Conservation (phyloP, 768 basidiomycete genomes). For the Rhizopogon sp. region DNA sequence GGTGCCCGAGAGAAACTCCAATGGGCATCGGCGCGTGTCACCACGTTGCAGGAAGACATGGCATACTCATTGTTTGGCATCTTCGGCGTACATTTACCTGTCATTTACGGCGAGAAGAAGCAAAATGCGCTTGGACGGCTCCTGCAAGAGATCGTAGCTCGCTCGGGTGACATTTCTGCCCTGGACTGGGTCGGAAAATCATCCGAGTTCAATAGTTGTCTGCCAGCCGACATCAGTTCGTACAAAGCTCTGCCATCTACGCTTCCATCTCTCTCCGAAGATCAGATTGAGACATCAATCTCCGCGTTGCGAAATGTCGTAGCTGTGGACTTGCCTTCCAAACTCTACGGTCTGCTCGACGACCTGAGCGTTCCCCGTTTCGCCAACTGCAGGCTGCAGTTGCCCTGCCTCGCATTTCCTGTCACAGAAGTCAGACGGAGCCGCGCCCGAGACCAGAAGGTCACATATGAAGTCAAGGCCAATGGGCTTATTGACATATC, state of each 20-base stretch:
- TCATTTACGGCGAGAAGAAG: conserved; percentile 1
- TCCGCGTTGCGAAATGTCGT: background rate
- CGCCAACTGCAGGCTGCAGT: background rate
- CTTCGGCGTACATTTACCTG: background rate
- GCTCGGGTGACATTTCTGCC: background rate
- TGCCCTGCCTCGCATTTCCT: background rate
- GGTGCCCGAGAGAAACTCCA: background rate
- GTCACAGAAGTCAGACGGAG: background rate
- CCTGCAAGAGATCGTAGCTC: background rate
- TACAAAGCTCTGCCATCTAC: background rate
- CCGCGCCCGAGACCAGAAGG: background rate
- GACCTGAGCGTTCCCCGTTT: background rate
- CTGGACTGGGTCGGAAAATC: background rate
- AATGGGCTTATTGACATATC: background rate
- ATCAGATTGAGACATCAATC: background rate
- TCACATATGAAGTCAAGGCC: background rate
- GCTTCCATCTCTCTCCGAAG: background rate
- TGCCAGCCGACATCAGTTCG: background rate
- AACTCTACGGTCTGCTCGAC: background rate
- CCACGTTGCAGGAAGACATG: background rate
- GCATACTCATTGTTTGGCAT: background rate
- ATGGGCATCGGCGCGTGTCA: background rate
- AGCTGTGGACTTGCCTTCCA: background rate
- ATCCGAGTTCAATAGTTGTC: background rate
- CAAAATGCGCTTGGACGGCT: background rate